These are phyloP conservation scores for Fraxinus angustifolia DNA, from an alignment of 305 asterid genomes.

Conservation along the genomic window DNA sequence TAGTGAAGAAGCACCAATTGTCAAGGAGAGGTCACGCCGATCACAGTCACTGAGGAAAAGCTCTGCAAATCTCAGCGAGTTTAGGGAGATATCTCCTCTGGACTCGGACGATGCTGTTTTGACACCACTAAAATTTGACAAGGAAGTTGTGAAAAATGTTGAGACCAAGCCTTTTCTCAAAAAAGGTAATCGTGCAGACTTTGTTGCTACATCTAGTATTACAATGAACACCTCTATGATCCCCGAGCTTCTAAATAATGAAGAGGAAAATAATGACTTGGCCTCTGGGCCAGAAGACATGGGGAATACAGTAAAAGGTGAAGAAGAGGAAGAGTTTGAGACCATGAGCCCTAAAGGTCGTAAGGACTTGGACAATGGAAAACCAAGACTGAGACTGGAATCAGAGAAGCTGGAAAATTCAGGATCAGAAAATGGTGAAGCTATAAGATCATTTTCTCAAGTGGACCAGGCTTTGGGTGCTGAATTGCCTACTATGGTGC, in stretches of 20 bases:
- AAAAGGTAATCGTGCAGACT: constrained; percentile 58
- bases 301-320: constrained; percentile 36
- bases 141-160: constrained; percentile 42
- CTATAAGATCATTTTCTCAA: constrained; percentile 21
- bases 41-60: constrained; percentile 56
- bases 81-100: constrained; percentile 38
- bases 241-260: constrained; percentile 35
- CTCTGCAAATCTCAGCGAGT: constrained; percentile 47
- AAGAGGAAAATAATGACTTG: constrained; percentile 45
- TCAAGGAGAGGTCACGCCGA: constrained; percentile 60
- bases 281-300: constrained; percentile 46
- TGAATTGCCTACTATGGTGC: constrained; percentile 29
- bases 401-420: constrained; percentile 17
- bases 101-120: constrained; percentile 48
- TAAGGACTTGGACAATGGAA: constrained; percentile 36
- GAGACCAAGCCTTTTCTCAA: constrained; percentile 57
- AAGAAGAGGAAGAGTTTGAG: constrained; percentile 50
- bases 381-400: constrained; percentile 31
- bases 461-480: constrained; percentile 44
- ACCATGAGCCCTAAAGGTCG: constrained; percentile 32
- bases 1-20: constrained; percentile 44
- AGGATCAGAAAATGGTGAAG: constrained; percentile 39
- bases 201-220: constrained; percentile 42
- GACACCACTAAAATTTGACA: constrained; percentile 46
- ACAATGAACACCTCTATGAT: constrained; percentile 42